Percentiles rank a stretch among this genome's conserved stretches.
Evolutionary conservation across 2,329 filamentous ascomycete genomes (phyloP).

Genomic region (Plectosphaerella sp.): DNA sequence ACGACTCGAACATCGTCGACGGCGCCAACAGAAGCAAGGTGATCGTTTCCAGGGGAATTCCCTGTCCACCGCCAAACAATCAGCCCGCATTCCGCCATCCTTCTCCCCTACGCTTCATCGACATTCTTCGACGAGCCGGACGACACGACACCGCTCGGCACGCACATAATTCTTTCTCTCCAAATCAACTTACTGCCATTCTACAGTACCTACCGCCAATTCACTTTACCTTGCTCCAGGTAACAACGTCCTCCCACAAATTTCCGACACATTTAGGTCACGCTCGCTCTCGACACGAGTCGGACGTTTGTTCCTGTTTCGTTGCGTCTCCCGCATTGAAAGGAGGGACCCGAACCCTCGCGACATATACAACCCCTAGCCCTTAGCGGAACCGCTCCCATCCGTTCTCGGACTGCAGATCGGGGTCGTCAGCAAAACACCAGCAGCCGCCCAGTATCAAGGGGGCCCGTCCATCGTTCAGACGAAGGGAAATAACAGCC

Average conservation of each 20-base stretch:
- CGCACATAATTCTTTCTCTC: too few relatives aligned
- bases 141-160: neutral
- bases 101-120: neutral
- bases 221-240: neutral
- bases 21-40: too few relatives aligned
- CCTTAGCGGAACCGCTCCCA: neutral
- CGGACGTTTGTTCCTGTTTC: too few relatives aligned
- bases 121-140: neutral
- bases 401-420: conserved; percentile 1
- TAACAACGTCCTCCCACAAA: neutral
- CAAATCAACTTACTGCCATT: too few relatives aligned
- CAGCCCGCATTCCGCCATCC: neutral
- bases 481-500: neutral
- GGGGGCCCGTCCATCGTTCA: neutral
- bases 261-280: neutral
- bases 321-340: neutral
- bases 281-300: neutral
- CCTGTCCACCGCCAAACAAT: neutral
- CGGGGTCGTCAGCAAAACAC: neutral
- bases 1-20: too few relatives aligned
- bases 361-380: neutral
- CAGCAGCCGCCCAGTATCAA: neutral
- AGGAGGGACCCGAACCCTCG: neutral
- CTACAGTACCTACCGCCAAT: too few relatives aligned
- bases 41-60: neutral